phyloP scores from a whole-genome alignment of 306 rosid genomes.

The Sicyos edulis region DNA sequence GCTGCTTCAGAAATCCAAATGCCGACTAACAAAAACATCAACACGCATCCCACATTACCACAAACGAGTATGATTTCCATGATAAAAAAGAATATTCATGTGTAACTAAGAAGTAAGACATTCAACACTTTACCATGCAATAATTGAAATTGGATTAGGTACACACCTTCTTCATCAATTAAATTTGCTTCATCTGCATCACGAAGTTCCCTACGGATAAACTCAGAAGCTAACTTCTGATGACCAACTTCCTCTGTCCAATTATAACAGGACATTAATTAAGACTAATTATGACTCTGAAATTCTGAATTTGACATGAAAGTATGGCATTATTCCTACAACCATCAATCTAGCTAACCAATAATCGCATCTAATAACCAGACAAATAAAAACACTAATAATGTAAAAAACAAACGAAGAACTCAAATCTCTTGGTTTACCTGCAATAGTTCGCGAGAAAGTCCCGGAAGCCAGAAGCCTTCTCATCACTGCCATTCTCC shows the following conservation, averaged over 20 bases:
- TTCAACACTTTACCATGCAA: neutral
- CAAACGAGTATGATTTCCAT: neutral
- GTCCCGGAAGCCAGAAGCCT: slow-evolving; percentile 62
- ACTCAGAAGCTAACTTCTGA: slow-evolving; percentile 57
- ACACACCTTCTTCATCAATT: slow-evolving; percentile 78
- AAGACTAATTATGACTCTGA: neutral
- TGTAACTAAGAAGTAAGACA: neutral
- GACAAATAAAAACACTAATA: neutral
- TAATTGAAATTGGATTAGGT: slow-evolving; percentile 7
- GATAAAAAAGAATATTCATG: neutral
- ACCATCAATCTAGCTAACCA: neutral
- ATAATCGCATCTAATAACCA: neutral
- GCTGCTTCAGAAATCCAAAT: neutral
- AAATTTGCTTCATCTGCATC: slow-evolving; percentile 86
- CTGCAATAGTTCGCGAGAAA: slow-evolving; percentile 47
- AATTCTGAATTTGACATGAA: neutral
- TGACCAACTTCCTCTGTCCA: slow-evolving; percentile 54
- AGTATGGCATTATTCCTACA: neutral
- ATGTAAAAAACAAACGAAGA: neutral
- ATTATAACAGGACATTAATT: neutral
- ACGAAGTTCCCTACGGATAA: slow-evolving; percentile 49
- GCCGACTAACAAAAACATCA: neutral
- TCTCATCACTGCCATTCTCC: slow-evolving; percentile 79
- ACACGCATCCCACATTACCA: neutral
- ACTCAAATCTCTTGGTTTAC: slow-evolving; percentile 26